These are phyloP conservation scores for Saccharomycopsis vini DNA, from an alignment of 805 yeast genomes.

Conservation along the genomic window DNA sequence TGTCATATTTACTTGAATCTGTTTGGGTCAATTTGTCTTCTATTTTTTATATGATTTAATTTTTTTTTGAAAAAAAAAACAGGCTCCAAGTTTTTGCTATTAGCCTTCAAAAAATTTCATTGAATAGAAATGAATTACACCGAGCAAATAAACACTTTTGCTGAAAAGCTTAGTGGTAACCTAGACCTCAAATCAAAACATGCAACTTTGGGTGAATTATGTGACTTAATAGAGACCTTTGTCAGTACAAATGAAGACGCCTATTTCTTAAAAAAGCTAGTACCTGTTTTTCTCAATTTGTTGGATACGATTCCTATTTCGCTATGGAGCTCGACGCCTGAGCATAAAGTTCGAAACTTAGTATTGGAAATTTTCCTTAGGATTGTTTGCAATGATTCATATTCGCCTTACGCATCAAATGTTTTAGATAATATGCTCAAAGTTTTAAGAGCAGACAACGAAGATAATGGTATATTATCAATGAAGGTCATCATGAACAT, in stretches of 20 bases:
- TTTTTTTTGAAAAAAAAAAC: too few relatives aligned
- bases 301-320: constrained; percentile 64
- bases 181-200: constrained; percentile 55
- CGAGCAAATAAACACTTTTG: constrained; percentile 58
- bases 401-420: constrained; percentile 57
- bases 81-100: too few relatives aligned
- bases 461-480: constrained; percentile 88
- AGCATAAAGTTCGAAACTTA: constrained; percentile 69
- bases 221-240: constrained; percentile 80
- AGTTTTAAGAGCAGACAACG: constrained; percentile 74
- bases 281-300: constrained; percentile 60
- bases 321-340: constrained; percentile 55
- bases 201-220: constrained; percentile 66
- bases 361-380: constrained; percentile 74
- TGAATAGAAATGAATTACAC: constrained; percentile 28
- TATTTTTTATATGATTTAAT: too few relatives aligned
- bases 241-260: constrained; percentile 77
- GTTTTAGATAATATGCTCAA: constrained; percentile 52
- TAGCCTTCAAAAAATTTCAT: too few relatives aligned
- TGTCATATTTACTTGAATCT: too few relatives aligned
- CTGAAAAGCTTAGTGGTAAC: constrained; percentile 47
- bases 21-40: too few relatives aligned
- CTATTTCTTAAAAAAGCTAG: constrained; percentile 53
- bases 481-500: constrained; percentile 79
- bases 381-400: constrained; percentile 70